phyloP scores from a whole-genome alignment of 441 rosid species.

The Arabidopsis lyrata region DNA sequence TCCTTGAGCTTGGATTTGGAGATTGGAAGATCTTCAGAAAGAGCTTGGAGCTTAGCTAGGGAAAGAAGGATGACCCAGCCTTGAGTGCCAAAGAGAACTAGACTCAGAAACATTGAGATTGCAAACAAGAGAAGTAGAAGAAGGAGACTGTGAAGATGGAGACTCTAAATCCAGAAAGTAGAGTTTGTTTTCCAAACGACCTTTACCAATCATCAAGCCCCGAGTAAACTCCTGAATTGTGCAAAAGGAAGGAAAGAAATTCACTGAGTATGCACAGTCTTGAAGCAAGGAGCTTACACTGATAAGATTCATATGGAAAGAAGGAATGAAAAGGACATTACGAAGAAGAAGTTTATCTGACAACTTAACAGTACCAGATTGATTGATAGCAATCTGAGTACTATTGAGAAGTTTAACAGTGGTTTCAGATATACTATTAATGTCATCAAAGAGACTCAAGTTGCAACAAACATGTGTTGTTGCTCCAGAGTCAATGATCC shows the following conservation, averaged over 20 bases:
- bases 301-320: background rate
- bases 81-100: background rate
- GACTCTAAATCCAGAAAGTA: background rate
- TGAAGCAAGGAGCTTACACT: background rate
- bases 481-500: too few relatives aligned
- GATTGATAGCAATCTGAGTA: background rate
- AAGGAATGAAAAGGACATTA: background rate
- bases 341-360: background rate
- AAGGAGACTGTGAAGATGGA: background rate
- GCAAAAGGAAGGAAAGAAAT: background rate
- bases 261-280: background rate
- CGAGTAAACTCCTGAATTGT: background rate
- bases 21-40: background rate
- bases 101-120: too few relatives aligned
- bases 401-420: too few relatives aligned
- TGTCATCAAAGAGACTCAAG: too few relatives aligned
- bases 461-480: too few relatives aligned
- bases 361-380: background rate
- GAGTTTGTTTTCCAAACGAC: background rate
- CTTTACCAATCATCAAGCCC: background rate
- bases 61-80: background rate
- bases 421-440: too few relatives aligned
- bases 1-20: accelerated
- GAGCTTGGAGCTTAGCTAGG: background rate
- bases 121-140: background rate